These are phyloP conservation scores for Spongispora temasekensis DNA, from an alignment of 1,284 basidiomycete genomes.

Conservation along the genomic window DNA sequence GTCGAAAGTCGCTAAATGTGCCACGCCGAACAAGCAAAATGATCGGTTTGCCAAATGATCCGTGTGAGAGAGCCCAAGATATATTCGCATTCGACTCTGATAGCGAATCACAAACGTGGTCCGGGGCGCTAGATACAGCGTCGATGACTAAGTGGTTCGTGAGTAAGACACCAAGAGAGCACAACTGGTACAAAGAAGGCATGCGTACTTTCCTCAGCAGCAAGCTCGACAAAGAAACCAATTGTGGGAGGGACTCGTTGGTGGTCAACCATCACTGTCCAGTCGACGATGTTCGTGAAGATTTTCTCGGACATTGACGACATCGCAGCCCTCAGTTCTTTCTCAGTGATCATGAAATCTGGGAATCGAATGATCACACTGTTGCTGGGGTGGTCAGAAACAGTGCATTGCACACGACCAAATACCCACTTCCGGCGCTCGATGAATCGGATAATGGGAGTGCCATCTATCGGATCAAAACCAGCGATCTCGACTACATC, in stretches of 20 bases:
- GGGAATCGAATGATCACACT: background rate
- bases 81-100: background rate
- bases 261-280: background rate
- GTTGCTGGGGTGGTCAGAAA: background rate
- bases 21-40: background rate
- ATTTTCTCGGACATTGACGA: background rate
- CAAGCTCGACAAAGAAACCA: background rate
- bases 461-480: constrained; percentile 20
- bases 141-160: background rate
- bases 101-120: background rate
- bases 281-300: background rate
- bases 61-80: background rate
- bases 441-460: constrained; percentile 18
- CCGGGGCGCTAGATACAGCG: background rate
- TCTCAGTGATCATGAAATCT: background rate
- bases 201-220: background rate
- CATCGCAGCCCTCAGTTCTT: background rate
- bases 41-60: background rate
- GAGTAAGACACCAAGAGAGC: background rate
- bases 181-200: background rate
- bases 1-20: background rate
- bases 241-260: background rate
- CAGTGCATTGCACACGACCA: background rate
- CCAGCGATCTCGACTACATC: constrained; percentile 25
- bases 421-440: constrained; percentile 13